Conservation (phyloP, 352 stramenopile genomes). For the Globisporangium paddicum region DNA sequence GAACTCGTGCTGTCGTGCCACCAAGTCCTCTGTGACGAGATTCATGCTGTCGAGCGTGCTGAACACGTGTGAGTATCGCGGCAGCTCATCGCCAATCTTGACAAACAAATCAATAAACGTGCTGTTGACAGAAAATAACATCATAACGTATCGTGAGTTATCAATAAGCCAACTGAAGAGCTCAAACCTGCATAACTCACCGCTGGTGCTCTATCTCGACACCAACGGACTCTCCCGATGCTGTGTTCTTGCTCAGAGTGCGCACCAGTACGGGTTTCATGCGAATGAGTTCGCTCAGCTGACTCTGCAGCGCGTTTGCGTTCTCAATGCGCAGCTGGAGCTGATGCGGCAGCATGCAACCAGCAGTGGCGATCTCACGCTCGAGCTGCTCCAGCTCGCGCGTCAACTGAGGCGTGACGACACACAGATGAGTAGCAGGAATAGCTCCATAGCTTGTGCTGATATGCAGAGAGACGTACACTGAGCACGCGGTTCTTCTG, state of each 20-base stretch:
- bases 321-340: constrained; percentile 21
- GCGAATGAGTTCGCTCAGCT: constrained; percentile 25
- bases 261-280: constrained; percentile 37
- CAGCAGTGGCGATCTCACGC: constrained; percentile 17
- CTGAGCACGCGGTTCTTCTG: constrained; percentile 20
- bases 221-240: constrained; percentile 24
- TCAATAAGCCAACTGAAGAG: too few species aligned
- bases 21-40: constrained; percentile 9
- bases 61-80: constrained; percentile 24
- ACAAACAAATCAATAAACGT: constrained; percentile 49
- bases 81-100: constrained; percentile 39
- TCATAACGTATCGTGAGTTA: too few species aligned
- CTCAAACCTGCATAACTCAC: constrained; percentile 15
- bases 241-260: constrained; percentile 29
- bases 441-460: not conserved
- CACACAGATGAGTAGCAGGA: not conserved
- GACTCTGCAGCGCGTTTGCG: constrained; percentile 16
- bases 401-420: constrained; percentile 19
- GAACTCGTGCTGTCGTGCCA: constrained; percentile 18
- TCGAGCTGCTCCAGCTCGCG: constrained; percentile 36
- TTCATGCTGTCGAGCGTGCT: constrained; percentile 15
- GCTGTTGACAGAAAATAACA: constrained; percentile 9
- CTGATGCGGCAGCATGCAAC: constrained; percentile 21
- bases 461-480: constrained; percentile 5
- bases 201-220: constrained; percentile 40